These are phyloP conservation scores for Protomyces gravidus DNA, from an alignment of 1,139 yeast species.

Conservation along the genomic window DNA sequence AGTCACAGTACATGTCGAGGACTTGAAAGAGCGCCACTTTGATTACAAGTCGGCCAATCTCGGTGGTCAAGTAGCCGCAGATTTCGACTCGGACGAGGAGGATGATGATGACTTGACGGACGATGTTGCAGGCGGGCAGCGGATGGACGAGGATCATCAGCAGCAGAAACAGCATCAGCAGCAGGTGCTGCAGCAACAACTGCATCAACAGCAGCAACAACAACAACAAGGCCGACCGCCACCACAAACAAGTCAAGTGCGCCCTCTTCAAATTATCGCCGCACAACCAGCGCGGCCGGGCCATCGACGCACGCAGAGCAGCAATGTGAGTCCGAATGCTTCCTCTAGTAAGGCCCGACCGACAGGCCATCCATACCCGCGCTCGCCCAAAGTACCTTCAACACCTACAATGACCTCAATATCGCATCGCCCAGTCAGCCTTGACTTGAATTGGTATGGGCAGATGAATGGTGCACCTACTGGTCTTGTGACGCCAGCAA, in stretches of 20 bases:
- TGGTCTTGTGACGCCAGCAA: neutral
- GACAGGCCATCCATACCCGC: conserved; percentile 20
- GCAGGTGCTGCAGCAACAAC: too few relatives aligned
- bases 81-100: conserved; percentile 20
- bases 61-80: conserved; percentile 7
- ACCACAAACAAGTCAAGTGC: conserved; percentile 8
- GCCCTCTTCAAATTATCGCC: conserved; percentile 8
- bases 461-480: conserved; percentile 9
- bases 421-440: conserved; percentile 12
- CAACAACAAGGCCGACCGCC: neutral
- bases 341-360: neutral
- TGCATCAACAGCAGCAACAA: neutral
- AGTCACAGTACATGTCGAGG: conserved; percentile 69
- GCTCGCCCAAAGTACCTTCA: conserved; percentile 17
- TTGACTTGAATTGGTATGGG: conserved; percentile 11
- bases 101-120: conserved; percentile 12
- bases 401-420: neutral
- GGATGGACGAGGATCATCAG: too few relatives aligned
- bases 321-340: conserved; percentile 19
- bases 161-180: neutral
- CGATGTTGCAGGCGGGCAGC: neutral
- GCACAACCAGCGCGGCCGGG: conserved; percentile 14
- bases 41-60: conserved; percentile 16
- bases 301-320: conserved; percentile 20
- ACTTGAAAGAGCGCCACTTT: conserved; percentile 23